A percentile compares a stretch with the other conserved stretches of the same genome.
Conservation (phyloP, 2,329 filamentous ascomycete species). For the Ascochyta clinopodiicola region DNA sequence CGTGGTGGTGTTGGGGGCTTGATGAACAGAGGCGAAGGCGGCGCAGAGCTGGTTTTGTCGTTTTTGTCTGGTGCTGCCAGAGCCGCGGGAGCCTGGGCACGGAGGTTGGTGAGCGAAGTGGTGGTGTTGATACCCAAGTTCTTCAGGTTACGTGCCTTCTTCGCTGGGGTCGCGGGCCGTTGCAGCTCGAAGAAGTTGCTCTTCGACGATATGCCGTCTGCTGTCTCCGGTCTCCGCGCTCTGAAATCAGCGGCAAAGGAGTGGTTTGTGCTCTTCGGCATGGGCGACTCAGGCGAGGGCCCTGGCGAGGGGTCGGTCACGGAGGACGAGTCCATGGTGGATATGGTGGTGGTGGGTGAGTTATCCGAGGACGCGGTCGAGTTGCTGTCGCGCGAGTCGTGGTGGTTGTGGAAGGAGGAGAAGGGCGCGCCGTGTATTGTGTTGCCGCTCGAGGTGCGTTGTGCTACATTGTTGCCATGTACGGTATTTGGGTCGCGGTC, state of each 20-base stretch:
- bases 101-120: slow-evolving; percentile 54
- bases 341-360: slow-evolving; percentile 92
- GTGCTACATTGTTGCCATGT: slow-evolving; percentile 43
- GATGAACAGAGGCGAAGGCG: slow-evolving; percentile 78
- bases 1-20: slow-evolving; percentile 75
- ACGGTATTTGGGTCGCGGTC: slow-evolving; percentile 20
- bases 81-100: slow-evolving; percentile 60
- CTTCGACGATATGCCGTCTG: slow-evolving; percentile 52
- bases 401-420: slow-evolving; percentile 60
- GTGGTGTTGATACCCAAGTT: slow-evolving; percentile 78
- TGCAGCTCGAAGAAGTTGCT: slow-evolving; percentile 62
- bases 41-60: slow-evolving; percentile 62
- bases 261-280: slow-evolving; percentile 73
- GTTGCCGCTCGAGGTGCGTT: slow-evolving; percentile 45
- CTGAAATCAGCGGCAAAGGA: slow-evolving; percentile 68
- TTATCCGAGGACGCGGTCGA: slow-evolving; percentile 90
- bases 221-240: slow-evolving; percentile 41
- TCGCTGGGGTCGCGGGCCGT: slow-evolving; percentile 60
- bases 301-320: slow-evolving; percentile 87
- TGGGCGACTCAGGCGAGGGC: slow-evolving; percentile 88
- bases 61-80: slow-evolving; percentile 58
- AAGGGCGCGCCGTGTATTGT: slow-evolving; percentile 42
- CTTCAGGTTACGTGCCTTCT: slow-evolving; percentile 82
- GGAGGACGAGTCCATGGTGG: slow-evolving; percentile 89
- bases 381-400: slow-evolving; percentile 78